Conservation (phyloP, 257 asterid genomes). For the Sherardia arvensis region DNA sequence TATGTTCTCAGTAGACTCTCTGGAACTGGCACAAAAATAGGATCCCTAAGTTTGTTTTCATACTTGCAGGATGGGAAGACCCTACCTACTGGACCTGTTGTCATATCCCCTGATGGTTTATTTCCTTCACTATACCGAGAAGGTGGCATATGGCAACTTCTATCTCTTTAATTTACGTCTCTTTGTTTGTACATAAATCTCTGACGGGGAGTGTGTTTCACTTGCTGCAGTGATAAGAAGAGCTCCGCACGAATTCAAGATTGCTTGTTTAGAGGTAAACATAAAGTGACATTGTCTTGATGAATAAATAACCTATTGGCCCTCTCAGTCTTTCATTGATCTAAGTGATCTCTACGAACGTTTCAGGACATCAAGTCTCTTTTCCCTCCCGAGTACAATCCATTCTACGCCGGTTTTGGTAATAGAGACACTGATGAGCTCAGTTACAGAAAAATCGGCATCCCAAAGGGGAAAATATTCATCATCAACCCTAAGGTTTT, state of each 20-base stretch:
- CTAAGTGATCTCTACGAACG: background rate
- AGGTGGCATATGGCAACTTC: constrained; percentile 35
- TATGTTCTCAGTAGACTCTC: background rate
- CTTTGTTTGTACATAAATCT: constrained; percentile 7
- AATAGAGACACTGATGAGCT: constrained; percentile 98
- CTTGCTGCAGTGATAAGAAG: constrained; percentile 73
- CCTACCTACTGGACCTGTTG: constrained; percentile 96
- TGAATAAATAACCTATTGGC: background rate
- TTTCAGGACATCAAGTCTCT: constrained; percentile 96
- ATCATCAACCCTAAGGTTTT: constrained; percentile 93
- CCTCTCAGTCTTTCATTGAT: background rate
- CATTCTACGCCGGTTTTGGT: constrained; percentile 97
- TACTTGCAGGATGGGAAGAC: constrained; percentile 84
- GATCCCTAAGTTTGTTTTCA: background rate
- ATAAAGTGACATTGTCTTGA: background rate
- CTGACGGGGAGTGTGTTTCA: constrained; percentile 3
- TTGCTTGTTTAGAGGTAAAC: constrained; percentile 95
- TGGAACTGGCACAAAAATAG: too few relatives aligned
- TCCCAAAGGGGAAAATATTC: constrained; percentile 95
- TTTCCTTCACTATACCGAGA: constrained; percentile 92
- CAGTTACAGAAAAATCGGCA: constrained; percentile 94
- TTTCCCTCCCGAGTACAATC: constrained; percentile 90
- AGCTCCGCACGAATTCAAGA: constrained; percentile 99
- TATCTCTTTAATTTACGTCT: background rate
- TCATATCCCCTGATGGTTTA: constrained; percentile 96